Conservation (phyloP, 163 green algal species). For the Scenedesmus sp. region DNA sequence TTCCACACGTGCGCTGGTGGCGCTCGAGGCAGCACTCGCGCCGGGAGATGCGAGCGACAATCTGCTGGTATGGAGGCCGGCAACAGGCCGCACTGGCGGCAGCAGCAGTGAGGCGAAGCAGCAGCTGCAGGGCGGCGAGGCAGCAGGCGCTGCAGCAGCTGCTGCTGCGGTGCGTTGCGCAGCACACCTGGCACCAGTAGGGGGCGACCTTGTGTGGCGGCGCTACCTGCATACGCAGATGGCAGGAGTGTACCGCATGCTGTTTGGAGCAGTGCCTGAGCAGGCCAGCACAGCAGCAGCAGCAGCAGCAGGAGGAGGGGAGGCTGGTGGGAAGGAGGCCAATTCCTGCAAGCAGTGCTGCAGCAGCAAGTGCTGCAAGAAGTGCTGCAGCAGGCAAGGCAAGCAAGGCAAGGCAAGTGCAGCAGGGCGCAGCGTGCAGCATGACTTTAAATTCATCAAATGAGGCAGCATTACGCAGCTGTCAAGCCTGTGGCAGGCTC, state of each 20-base stretch:
- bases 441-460: conserved; percentile 44
- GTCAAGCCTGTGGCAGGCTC: too few species aligned
- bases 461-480: neutral
- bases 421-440: neutral
- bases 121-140: neutral
- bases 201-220: conserved; percentile 25
- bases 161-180: neutral
- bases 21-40: conserved; percentile 25
- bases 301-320: neutral
- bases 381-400: neutral
- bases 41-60: conserved; percentile 24
- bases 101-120: neutral
- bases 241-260: conserved; percentile 50
- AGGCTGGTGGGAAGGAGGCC: neutral
- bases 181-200: neutral
- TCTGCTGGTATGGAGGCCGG: conserved; percentile 48
- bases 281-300: neutral
- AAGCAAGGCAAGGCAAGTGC: neutral
- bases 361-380: neutral
- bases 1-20: conserved; percentile 28
- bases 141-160: neutral
- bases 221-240: conserved; percentile 54
- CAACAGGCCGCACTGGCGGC: neutral
- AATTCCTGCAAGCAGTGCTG: neutral
- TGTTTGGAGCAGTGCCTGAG: conserved; percentile 27